Evolutionary conservation across 345 rosid species (phyloP).

Genomic region (Jatropha curcas): DNA sequence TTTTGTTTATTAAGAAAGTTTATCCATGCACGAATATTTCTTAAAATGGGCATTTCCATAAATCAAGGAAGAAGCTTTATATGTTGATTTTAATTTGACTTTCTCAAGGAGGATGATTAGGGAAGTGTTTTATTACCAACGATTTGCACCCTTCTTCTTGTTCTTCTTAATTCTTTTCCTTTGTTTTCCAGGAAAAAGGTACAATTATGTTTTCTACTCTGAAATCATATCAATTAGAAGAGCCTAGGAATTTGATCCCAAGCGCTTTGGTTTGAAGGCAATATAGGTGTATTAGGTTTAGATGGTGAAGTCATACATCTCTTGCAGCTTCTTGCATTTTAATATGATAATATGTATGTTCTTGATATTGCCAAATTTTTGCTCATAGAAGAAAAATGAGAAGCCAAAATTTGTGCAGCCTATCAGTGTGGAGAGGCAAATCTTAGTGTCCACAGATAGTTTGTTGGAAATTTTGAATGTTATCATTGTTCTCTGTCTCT

Average conservation of each 20-base stretch:
- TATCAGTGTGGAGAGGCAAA: background rate
- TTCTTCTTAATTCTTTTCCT: too few species aligned
- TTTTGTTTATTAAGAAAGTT: background rate
- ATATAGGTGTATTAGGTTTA: background rate
- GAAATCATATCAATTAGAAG: background rate
- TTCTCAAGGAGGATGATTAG: background rate
- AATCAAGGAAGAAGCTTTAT: background rate
- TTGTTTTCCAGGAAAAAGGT: background rate
- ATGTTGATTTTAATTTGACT: background rate
- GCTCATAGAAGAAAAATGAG: too few species aligned
- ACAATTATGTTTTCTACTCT: background rate
- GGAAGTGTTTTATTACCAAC: background rate
- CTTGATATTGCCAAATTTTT: background rate
- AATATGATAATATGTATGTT: conserved; percentile 18
- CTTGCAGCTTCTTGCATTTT: background rate
- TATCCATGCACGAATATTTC: conserved; percentile 15
- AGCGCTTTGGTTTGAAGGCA: background rate
- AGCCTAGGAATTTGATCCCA: background rate
- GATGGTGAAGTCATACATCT: background rate
- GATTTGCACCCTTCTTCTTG: background rate
- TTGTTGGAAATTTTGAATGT: background rate
- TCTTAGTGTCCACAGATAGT: background rate
- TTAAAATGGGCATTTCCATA: background rate
- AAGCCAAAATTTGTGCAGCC: background rate
- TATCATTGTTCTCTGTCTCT: background rate